These are phyloP conservation scores for Aspergillus quadrilineatus DNA, from an alignment of 2,329 filamentous ascomycete species.

Conservation along the genomic window DNA sequence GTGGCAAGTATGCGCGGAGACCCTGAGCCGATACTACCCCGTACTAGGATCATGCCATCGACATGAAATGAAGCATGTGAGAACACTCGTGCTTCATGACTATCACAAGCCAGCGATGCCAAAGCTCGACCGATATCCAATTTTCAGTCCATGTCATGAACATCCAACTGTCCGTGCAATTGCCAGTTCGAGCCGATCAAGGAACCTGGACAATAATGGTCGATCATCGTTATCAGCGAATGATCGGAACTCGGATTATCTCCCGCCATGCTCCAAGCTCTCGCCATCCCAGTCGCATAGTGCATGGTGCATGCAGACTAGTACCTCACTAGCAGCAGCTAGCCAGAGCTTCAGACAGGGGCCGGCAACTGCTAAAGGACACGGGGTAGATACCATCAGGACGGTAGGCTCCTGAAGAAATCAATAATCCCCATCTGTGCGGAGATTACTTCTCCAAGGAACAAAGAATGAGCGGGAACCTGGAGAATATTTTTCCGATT, in stretches of 20 bases:
- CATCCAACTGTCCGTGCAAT: not conserved
- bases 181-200: not conserved
- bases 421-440: not conserved
- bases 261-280: not conserved
- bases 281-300: not conserved
- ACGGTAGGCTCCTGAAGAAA: not conserved
- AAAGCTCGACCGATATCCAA: not conserved
- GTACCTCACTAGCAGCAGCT: constrained; percentile 10
- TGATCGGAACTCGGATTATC: not conserved
- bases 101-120: constrained; percentile 5
- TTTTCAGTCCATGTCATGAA: not conserved
- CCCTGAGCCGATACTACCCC: not conserved
- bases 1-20: constrained; percentile 2
- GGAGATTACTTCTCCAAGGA: constrained; percentile 2
- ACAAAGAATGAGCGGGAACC: not conserved
- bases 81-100: not conserved
- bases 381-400: not conserved
- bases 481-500: constrained; percentile 3
- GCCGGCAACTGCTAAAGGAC: not conserved
- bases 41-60: not conserved
- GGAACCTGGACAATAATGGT: not conserved
- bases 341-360: constrained; percentile 4
- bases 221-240: not conserved
- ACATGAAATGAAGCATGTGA: constrained; percentile 3
- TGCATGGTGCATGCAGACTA: constrained; percentile 7